Percentiles rank a stretch among this genome's conserved stretches.
Evolutionary conservation across 441 rosid genomes (phyloP).

Genomic region (Gossypium schwendimanii): DNA sequence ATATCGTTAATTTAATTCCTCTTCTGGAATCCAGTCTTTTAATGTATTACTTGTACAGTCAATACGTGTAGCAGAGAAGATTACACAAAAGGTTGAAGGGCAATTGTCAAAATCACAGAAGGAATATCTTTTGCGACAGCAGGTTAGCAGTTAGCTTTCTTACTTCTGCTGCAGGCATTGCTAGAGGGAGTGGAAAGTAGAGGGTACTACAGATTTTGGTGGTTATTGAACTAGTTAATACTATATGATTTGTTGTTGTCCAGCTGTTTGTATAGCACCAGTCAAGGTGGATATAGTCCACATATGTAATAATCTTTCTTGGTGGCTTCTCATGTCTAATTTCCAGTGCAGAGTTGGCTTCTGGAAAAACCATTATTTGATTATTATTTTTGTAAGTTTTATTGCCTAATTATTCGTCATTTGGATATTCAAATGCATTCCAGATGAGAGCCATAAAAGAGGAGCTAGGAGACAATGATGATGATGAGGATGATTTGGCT

Average conservation of each 20-base stretch:
- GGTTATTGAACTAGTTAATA: background rate
- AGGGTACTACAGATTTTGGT: background rate
- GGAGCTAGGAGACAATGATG: slow-evolving; percentile 99
- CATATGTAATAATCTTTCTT: background rate
- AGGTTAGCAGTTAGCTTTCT: slow-evolving; percentile 69
- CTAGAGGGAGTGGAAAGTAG: background rate
- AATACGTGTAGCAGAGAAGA: slow-evolving; percentile 98
- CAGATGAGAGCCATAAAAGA: slow-evolving; percentile 99
- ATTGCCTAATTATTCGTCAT: slow-evolving; percentile 10
- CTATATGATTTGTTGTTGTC: slow-evolving; percentile 1
- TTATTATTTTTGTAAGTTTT: slow-evolving; percentile 5
- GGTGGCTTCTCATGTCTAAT: slow-evolving; percentile 3
- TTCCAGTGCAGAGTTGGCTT: background rate
- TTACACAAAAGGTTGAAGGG: slow-evolving; percentile 96
- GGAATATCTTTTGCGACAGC: slow-evolving; percentile 97
- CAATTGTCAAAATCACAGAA: slow-evolving; percentile 92
- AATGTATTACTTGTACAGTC: slow-evolving; percentile 57
- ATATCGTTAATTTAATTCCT: slow-evolving; percentile 15
- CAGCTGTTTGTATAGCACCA: background rate
- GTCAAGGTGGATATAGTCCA: background rate
- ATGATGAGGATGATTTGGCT: slow-evolving; percentile 96
- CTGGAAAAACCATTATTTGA: background rate
- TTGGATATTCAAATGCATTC: slow-evolving; percentile 22
- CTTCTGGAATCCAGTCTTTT: slow-evolving; percentile 18
- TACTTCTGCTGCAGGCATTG: background rate